These are phyloP conservation scores for Chlamydomonas incerta DNA, from an alignment of 139 green algal genomes.

Conservation along the genomic window DNA sequence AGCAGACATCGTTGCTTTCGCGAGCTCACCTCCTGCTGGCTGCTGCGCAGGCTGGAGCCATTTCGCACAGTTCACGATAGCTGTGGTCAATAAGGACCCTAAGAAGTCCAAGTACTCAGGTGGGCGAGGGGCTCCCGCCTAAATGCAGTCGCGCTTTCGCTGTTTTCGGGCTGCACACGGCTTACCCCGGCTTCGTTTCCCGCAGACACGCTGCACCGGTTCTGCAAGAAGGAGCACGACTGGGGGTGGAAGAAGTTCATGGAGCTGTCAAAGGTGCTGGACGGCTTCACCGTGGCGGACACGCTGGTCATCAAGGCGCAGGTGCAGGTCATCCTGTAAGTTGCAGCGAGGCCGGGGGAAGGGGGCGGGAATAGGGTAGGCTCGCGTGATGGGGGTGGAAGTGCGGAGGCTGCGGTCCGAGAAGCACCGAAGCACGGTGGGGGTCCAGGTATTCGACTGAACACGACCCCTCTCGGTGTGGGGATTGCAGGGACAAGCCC, in stretches of 20 bases:
- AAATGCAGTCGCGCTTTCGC: neutral
- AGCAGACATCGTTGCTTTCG: too few species aligned
- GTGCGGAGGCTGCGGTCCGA: too few species aligned
- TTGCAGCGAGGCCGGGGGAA: neutral
- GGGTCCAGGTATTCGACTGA: too few species aligned
- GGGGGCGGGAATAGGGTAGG: too few species aligned
- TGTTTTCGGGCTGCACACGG: neutral
- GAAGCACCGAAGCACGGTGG: too few species aligned
- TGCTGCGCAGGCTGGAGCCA: constrained; percentile 91
- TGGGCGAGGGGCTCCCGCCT: constrained; percentile 41
- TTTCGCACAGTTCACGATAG: constrained; percentile 99
- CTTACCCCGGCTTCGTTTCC: neutral
- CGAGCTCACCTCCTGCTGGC: too few species aligned
- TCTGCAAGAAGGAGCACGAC: constrained; percentile 99
- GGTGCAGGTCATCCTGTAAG: constrained; percentile 87
- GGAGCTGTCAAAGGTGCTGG: constrained; percentile 84
- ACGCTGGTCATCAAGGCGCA: constrained; percentile 98
- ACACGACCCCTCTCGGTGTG: too few species aligned
- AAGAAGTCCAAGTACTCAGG: constrained; percentile 98
- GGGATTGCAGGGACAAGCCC: constrained; percentile 75
- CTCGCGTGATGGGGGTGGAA: too few species aligned
- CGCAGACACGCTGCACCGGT: constrained; percentile 96
- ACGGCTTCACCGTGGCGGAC: constrained; percentile 94
- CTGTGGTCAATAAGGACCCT: constrained; percentile 98
- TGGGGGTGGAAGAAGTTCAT: constrained; percentile 99